phyloP scores from a whole-genome alignment of 495 filamentous ascomycete genomes.

The Aspergillus mulundensis region DNA sequence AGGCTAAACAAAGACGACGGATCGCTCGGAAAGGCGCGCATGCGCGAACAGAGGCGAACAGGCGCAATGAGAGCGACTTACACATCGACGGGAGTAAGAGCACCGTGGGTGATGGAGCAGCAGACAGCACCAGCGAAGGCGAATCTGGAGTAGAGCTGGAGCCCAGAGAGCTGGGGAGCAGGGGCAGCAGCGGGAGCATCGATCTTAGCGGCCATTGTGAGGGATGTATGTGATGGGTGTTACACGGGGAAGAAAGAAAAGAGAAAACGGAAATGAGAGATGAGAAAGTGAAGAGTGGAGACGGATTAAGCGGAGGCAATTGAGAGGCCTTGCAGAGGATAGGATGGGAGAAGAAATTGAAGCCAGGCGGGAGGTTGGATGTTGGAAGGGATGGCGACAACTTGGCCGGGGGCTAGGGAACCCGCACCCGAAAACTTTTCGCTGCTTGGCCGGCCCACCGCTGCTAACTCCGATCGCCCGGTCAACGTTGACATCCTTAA shows the following conservation, averaged over 20 bases:
- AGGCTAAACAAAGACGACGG: conserved; percentile 1
- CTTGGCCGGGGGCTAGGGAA: conserved; percentile 17
- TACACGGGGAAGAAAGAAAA: conserved; percentile 12
- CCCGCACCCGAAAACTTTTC: conserved; percentile 37
- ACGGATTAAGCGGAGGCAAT: conserved; percentile 19
- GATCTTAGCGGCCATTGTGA: conserved; percentile 47
- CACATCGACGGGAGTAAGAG: conserved; percentile 93
- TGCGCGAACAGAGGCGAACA: background rate
- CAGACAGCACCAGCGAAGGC: conserved; percentile 91
- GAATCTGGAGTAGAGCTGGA: conserved; percentile 72
- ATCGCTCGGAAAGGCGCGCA: conserved; percentile 12
- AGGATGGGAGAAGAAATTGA: conserved; percentile 26
- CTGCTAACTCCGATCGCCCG: conserved; percentile 28
- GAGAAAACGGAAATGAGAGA: conserved; percentile 15
- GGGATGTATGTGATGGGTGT: conserved; percentile 9
- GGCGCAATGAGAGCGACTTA: conserved; percentile 50
- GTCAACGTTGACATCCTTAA: conserved; percentile 15
- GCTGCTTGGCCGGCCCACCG: conserved; percentile 22
- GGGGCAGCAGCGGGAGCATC: conserved; percentile 28
- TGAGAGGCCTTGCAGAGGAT: conserved; percentile 21
- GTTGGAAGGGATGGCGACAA: conserved; percentile 34
- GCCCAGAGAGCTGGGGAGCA: conserved; percentile 46
- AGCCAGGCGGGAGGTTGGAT: conserved; percentile 19
- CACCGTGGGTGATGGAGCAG: conserved; percentile 91
- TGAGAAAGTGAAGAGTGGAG: conserved; percentile 18